phyloP scores from a whole-genome alignment of 2,329 filamentous ascomycete species.

The Graphilbum sp. region DNA sequence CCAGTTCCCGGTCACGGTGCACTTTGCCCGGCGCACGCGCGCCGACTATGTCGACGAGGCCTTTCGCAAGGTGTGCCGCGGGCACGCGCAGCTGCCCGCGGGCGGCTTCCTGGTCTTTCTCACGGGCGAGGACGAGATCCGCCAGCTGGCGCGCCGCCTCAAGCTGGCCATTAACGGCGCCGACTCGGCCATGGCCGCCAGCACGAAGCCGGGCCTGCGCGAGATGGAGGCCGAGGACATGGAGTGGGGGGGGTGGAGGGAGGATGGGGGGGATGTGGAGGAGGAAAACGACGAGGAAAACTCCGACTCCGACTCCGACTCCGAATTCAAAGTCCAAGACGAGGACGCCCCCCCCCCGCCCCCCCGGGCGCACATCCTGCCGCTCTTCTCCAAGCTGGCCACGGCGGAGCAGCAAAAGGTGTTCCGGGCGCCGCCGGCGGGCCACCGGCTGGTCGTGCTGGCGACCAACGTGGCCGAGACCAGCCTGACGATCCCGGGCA shows the following conservation, averaged over 20 bases:
- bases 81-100: conserved; percentile 76
- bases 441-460: conserved; percentile 69
- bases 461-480: conserved; percentile 97
- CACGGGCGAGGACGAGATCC: conserved; percentile 86
- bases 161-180: conserved; percentile 49
- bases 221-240: conserved; percentile 79
- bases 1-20: conserved; percentile 76
- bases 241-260: conserved; percentile 52
- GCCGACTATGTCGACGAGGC: conserved; percentile 84
- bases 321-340: conserved; percentile 38
- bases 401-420: conserved; percentile 83
- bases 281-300: conserved; percentile 28
- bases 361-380: conserved; percentile 71
- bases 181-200: conserved; percentile 35
- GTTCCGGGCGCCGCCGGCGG: conserved; percentile 71
- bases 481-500: conserved; percentile 87
- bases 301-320: conserved; percentile 39
- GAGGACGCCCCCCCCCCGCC: conserved; percentile 42
- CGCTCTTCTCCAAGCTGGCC: conserved; percentile 81
- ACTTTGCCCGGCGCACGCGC: conserved; percentile 71
- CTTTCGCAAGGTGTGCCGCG: conserved; percentile 71
- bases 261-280: conserved; percentile 24
- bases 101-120: conserved; percentile 89
- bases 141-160: conserved; percentile 62
- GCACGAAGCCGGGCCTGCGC: conserved; percentile 55